phyloP scores from a whole-genome alignment of 164 flowering plant species.

The Vitis vinifera region ASM3070453v1 NC_081809.1:3209001-3209500 shows the following conservation, averaged over 20 bases:
- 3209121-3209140: conserved; percentile 5
- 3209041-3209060: no score
- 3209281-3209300: conserved; percentile 58
- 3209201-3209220: conserved; percentile 83
- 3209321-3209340: conserved; percentile 31
- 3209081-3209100: not conserved
- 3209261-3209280: conserved; percentile 78
- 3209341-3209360: conserved; percentile 31
- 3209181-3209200: conserved; percentile 87
- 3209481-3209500: no score
- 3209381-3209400: conserved; percentile 28
- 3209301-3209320: conserved; percentile 65
- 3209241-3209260: conserved; percentile 89
- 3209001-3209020: no score
- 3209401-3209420: no score
- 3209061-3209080: no score
- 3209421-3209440: conserved; percentile 4
- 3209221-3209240: conserved; percentile 81
- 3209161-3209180: conserved; percentile 91
- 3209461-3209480: no score
- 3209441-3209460: no score
- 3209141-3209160: conserved; percentile 99
- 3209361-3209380: conserved; percentile 31
- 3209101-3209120: not conserved
- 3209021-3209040: no score